A percentile compares a stretch with the other conserved stretches of the same genome.
phyloP scores from a whole-genome alignment of 1,284 basidiomycete species.

The Afroboletus lepidellus region DNA sequence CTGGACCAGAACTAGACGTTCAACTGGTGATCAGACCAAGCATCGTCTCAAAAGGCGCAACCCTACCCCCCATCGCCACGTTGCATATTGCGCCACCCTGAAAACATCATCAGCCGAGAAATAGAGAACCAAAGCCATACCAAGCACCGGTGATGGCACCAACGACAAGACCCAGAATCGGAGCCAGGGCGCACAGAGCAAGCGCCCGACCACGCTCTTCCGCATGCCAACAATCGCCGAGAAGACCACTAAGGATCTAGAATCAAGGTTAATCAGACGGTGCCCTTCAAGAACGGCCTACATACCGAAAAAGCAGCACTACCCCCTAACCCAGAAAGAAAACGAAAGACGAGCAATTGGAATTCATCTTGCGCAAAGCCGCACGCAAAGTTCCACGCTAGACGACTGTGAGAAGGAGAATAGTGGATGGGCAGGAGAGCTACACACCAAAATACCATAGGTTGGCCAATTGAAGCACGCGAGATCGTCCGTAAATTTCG shows the following conservation, averaged over 20 bases:
- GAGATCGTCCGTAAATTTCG: constrained; percentile 51
- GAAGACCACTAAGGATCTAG: constrained; percentile 64
- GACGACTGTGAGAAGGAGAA: constrained; percentile 21
- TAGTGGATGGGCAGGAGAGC: neutral
- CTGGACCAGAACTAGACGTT: constrained; percentile 57
- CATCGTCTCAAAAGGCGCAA: neutral
- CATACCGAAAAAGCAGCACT: constrained; percentile 60
- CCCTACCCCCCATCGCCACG: constrained; percentile 64
- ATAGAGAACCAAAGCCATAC: constrained; percentile 24
- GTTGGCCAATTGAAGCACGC: constrained; percentile 51
- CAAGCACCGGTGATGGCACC: constrained; percentile 69
- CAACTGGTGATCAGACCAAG: neutral
- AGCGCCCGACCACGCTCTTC: constrained; percentile 70
- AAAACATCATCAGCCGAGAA: neutral
- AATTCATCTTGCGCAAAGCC: constrained; percentile 37
- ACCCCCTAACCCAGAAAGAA: constrained; percentile 64
- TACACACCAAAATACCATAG: constrained; percentile 56
- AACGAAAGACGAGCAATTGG: constrained; percentile 63
- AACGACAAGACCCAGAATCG: constrained; percentile 55
- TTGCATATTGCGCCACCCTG: constrained; percentile 57
- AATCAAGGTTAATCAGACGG: neutral
- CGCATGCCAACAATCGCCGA: constrained; percentile 67
- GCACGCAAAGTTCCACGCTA: constrained; percentile 47
- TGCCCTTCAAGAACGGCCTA: constrained; percentile 12
- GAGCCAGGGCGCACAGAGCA: constrained; percentile 66